Base-by-base conservation (phyloP, 306 rosid genomes). In the Prinsepia uniflora region DNA sequence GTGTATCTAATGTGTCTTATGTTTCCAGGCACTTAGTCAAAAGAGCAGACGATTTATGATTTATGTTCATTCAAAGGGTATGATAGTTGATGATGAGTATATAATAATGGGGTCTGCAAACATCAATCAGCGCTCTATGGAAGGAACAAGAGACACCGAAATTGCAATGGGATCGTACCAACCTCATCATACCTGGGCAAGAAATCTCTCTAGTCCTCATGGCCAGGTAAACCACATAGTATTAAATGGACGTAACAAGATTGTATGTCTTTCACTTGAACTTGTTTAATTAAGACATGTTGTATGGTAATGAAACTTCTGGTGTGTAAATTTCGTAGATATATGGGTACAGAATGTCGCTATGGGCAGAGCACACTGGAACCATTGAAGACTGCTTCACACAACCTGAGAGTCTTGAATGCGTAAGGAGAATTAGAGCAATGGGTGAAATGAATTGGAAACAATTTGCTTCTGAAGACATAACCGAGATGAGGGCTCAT, bases 111-210 rank as follows among this genome's bases (percentile, higher is more conserved):
- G 99, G 53, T 94, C 99, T 60, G 99, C 99, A 19, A 94, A 94
- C 87, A 94, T 94, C 85, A 94, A 94, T 73, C 97, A 91, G 84
- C 97, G 97, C 17, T 91, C 99, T 45, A 89, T 94, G 97, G 97
- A 91, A 77, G 99, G 99, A 64, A 89, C 97, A 45, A 91, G 99
- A 81, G 99, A 94, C 87, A 91, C 97, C n/a, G 99, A 94, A 79
- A 94, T 94, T 73, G 99, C 99, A 62, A 94, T 94, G 92, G 99
- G 99, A 60, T 85, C 97, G 17, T 94, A 89, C 75, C 99, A 91
- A 80, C 99, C 96, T 60, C 55, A 81, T 56, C 75, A 91, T 71
- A 86, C 97, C 20, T 87, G 97, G 97, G 99, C 92, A 75, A 79
- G 86, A 73, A 86, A 78, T 44, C 68, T 55, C 19, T 70, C 71